Evolutionary conservation across 257 asterid genomes (phyloP).

Genomic region (Petunia axillaris): DNA sequence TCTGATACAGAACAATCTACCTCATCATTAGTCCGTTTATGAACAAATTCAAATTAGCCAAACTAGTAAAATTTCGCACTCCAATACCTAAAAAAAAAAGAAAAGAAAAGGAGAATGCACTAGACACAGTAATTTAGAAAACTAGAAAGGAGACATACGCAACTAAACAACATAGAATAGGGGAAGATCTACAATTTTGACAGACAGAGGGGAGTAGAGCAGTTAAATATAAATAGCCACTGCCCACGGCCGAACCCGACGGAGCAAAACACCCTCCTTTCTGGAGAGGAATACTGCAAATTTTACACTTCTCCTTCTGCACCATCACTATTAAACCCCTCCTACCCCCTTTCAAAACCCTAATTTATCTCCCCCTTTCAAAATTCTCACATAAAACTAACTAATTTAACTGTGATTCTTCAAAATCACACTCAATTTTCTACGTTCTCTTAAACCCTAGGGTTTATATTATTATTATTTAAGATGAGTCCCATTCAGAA

Average conservation of each 20-base stretch:
- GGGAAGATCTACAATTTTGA: not conserved
- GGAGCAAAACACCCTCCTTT: not conserved
- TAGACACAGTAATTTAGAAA: no score
- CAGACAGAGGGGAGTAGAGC: not conserved
- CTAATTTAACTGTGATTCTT: not conserved
- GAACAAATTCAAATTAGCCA: no score
- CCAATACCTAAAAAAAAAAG: no score
- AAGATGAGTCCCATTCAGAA: conserved; percentile 91
- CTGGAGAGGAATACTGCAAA: conserved; percentile 7
- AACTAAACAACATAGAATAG: not conserved
- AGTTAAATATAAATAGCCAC: not conserved
- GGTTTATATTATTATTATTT: not conserved
- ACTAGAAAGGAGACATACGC: not conserved
- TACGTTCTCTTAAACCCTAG: not conserved
- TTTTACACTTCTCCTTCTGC: not conserved
- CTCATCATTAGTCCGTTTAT: no score
- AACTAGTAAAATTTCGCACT: no score
- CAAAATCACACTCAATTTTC: not conserved
- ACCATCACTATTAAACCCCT: not conserved
- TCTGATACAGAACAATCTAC: no score
- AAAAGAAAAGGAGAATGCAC: not conserved
- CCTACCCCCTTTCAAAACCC: not conserved
- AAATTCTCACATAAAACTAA: not conserved
- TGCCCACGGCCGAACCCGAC: not conserved
- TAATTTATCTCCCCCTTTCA: not conserved